A percentile compares a stretch with the other conserved stretches of the same genome.
phyloP scores from a whole-genome alignment of 1,284 basidiomycete species.

The Pulveroboletus sp. region DNA sequence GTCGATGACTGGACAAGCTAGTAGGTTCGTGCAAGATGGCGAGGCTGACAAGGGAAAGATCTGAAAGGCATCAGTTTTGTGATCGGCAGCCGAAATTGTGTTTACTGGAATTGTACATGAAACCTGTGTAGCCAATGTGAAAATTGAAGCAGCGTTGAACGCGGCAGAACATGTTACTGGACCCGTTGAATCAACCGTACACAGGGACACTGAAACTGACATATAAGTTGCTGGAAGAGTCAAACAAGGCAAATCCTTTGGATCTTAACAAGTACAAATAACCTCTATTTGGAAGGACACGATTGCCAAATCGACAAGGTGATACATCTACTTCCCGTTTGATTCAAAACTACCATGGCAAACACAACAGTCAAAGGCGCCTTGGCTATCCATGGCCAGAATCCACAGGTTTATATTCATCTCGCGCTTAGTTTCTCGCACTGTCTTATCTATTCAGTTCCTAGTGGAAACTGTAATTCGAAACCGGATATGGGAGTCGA shows the following conservation, averaged over 20 bases:
- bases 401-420: constrained; percentile 68
- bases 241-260: constrained; percentile 9
- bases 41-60: not conserved
- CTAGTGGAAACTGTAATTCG: constrained; percentile 97
- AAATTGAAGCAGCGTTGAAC: not conserved
- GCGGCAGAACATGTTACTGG: not conserved
- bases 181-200: too few relatives aligned
- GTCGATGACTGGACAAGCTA: not conserved
- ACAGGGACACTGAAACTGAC: too few relatives aligned
- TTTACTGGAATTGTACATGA: not conserved
- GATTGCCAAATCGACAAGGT: too few relatives aligned
- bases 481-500: constrained; percentile 92
- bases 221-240: too few relatives aligned
- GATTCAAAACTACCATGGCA: constrained; percentile 58
- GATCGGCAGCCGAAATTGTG: not conserved
- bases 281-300: not conserved
- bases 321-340: too few relatives aligned
- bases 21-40: not conserved
- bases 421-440: constrained; percentile 1
- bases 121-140: not conserved
- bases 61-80: not conserved
- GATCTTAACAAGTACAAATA: constrained; percentile 30
- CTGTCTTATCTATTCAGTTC: constrained; percentile 58
- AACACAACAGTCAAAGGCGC: constrained; percentile 88
- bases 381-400: constrained; percentile 88